Base-by-base conservation (phyloP, 345 rosid genomes). In the Psidium friedrichsthalianum region DNA sequence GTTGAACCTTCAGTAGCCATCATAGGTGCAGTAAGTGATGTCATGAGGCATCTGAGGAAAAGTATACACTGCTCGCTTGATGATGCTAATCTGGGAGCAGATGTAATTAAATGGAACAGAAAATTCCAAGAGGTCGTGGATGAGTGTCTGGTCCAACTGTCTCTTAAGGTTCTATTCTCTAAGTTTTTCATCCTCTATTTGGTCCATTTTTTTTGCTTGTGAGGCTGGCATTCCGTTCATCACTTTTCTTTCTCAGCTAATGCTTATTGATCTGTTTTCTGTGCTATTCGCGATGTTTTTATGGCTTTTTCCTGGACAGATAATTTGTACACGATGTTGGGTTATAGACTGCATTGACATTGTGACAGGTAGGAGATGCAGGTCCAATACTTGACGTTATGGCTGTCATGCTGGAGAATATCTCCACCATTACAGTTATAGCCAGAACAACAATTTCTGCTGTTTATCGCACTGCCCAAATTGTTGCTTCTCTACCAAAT, bases 401-500 rank as follows among this genome's bases (percentile, higher is more conserved):
- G 98, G 97, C 99, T 87, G 90, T 89, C 88, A 94, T 94, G 94
- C 88, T 98, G 92, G 99, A 98, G 92, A 95, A 95, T 90, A 93
- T 96, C 86, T 93, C 99, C 83, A 92, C 89, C 89, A 85, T 95
- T 89, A 91, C 95, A 64, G 93, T 92, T 78, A 91, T 94, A 82
- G 93, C 97, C 84, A 92, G 98, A 92, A 93, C 96, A 29, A 98
- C 98, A 52, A 89, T 95, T 81, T 88, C 91, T 87, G 91, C 93
- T 85, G 94, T 96, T 89, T 97, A 94, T 85, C 99, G 99, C n/a
- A 90, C 98, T 36, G 99, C 99, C 85, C 99, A 96, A 91, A 89
- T 98, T 87, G 93, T 93, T 85, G 98, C 99, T 56, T 90, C 95
- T 82, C 78, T 98, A 86, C 99, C 98, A 69, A 96, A 95, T 91